Evolutionary conservation across 148 eudicot genomes (phyloP), one percentile per base, ranked within the genome.

Genomic region (Mesembryanthemum crystallinum): DNA sequence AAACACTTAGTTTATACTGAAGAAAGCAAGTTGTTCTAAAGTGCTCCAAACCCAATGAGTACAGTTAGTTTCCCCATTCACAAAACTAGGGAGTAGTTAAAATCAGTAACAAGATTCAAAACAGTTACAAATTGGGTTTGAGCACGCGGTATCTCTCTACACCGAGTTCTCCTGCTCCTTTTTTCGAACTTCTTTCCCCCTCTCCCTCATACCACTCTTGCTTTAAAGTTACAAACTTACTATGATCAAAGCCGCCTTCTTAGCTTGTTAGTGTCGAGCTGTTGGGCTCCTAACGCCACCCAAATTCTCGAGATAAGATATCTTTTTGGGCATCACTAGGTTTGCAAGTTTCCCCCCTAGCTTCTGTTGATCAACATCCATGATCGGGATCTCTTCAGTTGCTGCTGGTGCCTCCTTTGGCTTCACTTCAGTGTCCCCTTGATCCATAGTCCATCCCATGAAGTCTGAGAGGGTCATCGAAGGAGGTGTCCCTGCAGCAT

Each of bases 401-500:
- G 4, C 84, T 0, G 77, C 30, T 47, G 14, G 4, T 9, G 62
- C 73, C 35, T 82, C 91, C 42, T 79, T 87, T 14, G 80, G 64
- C 75, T 79, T 86, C 28, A 37, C 58, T 2, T 85, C 92, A 23
- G n/a, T 15, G 15, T 81, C 87, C 12, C 78, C 82, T 3, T 84
- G 80, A 45, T 87, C 88, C 61, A 42, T 49, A 63, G 45, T 77
- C 92, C 93, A 88, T 1, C 96, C 92, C 89, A 91, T 88, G 86
- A 93, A 91, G 70, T 93, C 96, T 11, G 80, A 83, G 13, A 93
- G 77, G 42, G 93, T 89, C 93, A 85, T 93, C 29, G 96, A 89
- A 52, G 82, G 73, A 0, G 87, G 95, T 24, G 90, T 80, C 15
- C 79, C 87, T 11, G 79, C 63, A 11, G 85, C 61, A n/a, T 79